Conservation (phyloP, 306 rosid genomes). For the Vigna radiata region DNA sequence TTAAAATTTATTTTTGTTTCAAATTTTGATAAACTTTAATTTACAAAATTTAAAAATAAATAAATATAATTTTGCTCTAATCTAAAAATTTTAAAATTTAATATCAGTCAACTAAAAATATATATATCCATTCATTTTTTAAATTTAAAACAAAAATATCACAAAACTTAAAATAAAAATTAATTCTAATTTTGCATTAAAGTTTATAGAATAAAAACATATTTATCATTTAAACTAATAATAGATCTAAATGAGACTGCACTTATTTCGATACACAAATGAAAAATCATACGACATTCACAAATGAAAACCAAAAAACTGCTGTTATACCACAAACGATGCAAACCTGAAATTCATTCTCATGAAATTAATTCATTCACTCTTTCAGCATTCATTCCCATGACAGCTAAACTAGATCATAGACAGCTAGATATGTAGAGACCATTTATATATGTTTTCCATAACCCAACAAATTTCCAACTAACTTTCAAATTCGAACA, state of each 20-base stretch:
- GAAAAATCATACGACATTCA: not conserved
- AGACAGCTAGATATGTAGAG: not conserved
- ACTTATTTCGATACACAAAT: too few relatives aligned
- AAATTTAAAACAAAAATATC: too few relatives aligned
- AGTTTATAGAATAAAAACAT: too few relatives aligned
- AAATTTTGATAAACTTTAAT: too few relatives aligned
- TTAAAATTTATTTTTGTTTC: too few relatives aligned
- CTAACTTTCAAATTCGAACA: slow-evolving; percentile 24
- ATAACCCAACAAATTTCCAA: slow-evolving; percentile 7
- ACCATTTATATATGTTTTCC: slow-evolving; percentile 8
- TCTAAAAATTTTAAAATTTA: too few relatives aligned
- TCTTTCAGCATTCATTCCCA: slow-evolving; percentile 8
- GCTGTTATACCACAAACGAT: not conserved
- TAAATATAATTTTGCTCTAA: too few relatives aligned
- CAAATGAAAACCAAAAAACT: slow-evolving; percentile 17
- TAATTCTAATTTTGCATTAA: too few relatives aligned
- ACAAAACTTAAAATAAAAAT: too few relatives aligned
- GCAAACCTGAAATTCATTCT: slow-evolving; percentile 25
- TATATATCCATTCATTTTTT: too few relatives aligned
- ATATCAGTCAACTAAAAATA: too few relatives aligned
- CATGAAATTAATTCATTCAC: slow-evolving; percentile 3
- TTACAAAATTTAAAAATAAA: too few relatives aligned
- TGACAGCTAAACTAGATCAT: not conserved
- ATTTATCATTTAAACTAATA: not conserved
- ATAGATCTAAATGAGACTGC: not conserved